These are phyloP conservation scores for Parsonsia alboflavescens DNA, from an alignment of 257 asterid genomes.

Conservation along the genomic window DNA sequence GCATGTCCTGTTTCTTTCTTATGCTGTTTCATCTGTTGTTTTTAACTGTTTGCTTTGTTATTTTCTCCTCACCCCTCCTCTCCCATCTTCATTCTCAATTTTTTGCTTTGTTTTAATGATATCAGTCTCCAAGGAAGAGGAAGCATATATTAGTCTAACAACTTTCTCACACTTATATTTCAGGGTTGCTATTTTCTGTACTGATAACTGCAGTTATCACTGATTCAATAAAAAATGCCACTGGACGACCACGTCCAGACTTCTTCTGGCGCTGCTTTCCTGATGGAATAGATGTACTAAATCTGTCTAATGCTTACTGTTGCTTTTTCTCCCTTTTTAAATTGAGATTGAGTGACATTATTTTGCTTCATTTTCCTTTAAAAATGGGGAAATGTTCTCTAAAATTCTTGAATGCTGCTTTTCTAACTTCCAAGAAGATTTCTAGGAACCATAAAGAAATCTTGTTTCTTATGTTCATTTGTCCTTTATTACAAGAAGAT, in stretches of 20 bases:
- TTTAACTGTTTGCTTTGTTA: background rate
- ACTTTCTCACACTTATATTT: slow-evolving; percentile 16
- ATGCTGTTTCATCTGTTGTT: slow-evolving; percentile 2
- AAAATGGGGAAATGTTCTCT: no score
- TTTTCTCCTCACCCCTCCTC: background rate
- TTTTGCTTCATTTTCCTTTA: background rate
- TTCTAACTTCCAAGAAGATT: background rate
- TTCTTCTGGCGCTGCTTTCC: slow-evolving; percentile 97
- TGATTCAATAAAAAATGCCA: slow-evolving; percentile 74
- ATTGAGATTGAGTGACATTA: background rate
- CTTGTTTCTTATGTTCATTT: background rate
- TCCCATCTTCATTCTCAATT: background rate
- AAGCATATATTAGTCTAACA: background rate
- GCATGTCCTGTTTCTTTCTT: background rate
- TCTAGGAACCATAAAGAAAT: background rate
- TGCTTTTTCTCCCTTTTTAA: background rate
- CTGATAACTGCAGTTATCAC: slow-evolving; percentile 77
- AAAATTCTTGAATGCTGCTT: background rate
- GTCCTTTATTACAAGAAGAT: background rate
- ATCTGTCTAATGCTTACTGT: background rate
- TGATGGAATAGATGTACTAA: slow-evolving; percentile 57
- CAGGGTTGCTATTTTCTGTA: slow-evolving; percentile 68
- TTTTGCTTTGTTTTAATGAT: background rate
- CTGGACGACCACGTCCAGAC: slow-evolving; percentile 83
- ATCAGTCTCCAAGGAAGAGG: background rate